Evolutionary conservation across 2,329 filamentous ascomycete species (phyloP).

Genomic region (Hansfordia pulvinata): DNA sequence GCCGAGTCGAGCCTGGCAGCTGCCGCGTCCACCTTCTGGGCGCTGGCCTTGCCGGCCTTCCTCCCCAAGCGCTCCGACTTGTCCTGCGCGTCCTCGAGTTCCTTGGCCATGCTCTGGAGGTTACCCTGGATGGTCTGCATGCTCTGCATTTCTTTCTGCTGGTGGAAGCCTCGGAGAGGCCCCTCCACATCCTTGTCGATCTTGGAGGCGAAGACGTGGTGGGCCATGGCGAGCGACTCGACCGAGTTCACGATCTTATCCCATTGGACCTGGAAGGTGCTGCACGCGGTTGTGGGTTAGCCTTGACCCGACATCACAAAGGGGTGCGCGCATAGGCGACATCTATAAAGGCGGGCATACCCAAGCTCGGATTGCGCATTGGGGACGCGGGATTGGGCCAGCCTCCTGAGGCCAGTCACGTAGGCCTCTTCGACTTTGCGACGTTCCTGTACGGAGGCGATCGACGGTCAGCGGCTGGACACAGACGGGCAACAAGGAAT

Average conservation of each 20-base stretch:
- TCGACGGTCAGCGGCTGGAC: conserved; percentile 7
- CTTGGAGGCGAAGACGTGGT: conserved; percentile 65
- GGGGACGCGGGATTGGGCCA: conserved; percentile 60
- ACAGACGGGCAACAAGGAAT: background rate
- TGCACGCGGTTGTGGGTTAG: conserved; percentile 25
- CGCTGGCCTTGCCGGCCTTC: conserved; percentile 65
- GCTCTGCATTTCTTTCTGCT: conserved; percentile 63
- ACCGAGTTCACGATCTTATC: conserved; percentile 70
- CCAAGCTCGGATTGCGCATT: conserved; percentile 73
- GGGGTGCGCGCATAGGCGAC: background rate
- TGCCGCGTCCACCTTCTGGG: conserved; percentile 65
- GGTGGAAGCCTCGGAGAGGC: conserved; percentile 64
- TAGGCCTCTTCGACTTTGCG: conserved; percentile 86
- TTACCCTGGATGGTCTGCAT: conserved; percentile 75
- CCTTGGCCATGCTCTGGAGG: conserved; percentile 65
- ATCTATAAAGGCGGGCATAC: conserved; percentile 46
- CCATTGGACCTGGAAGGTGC: conserved; percentile 86
- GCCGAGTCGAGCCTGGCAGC: conserved; percentile 61
- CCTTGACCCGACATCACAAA: background rate
- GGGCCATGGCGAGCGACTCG: conserved; percentile 69
- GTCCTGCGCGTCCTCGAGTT: conserved; percentile 72
- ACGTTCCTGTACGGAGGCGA: conserved; percentile 54
- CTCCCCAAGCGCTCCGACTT: conserved; percentile 72
- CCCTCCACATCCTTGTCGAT: conserved; percentile 83
- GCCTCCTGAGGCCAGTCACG: conserved; percentile 65